A percentile compares a stretch with the other conserved stretches of the same genome.
These are phyloP conservation scores for Chlorella sp. DNA, from an alignment of 139 green algal species.

Conservation along the genomic window DNA sequence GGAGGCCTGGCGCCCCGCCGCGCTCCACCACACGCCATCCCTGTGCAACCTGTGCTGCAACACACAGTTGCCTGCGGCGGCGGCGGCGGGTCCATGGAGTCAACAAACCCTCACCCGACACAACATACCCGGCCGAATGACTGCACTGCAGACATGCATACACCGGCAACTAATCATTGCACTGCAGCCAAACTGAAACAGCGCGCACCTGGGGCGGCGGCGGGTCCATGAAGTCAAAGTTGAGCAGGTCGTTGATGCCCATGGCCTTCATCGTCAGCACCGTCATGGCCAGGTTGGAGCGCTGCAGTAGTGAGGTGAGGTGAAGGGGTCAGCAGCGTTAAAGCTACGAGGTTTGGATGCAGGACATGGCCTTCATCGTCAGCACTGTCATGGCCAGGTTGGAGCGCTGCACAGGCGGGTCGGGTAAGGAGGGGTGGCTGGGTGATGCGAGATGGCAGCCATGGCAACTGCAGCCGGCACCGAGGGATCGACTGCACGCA, in stretches of 20 bases:
- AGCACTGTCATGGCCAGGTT: conserved; percentile 49
- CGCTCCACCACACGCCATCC: too few relatives aligned
- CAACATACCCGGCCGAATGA: too few relatives aligned
- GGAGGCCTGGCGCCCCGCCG: too few relatives aligned
- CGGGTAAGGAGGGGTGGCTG: not conserved
- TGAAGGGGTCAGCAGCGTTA: not conserved
- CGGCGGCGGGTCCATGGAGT: conserved; percentile 92
- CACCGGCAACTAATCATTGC: too few relatives aligned
- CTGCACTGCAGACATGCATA: too few relatives aligned
- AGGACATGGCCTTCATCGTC: not conserved
- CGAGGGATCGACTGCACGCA: too few relatives aligned
- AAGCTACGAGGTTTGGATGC: not conserved
- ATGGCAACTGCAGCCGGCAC: too few relatives aligned
- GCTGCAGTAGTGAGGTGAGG: not conserved
- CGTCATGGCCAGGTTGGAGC: conserved; percentile 78
- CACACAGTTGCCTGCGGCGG: not conserved
- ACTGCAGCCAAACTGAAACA: too few relatives aligned
- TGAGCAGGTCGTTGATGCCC: conserved; percentile 98
- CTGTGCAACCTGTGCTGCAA: too few relatives aligned
- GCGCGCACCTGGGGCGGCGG: conserved; percentile 68
- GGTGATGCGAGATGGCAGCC: too few relatives aligned
- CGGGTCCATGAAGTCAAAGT: conserved; percentile 99
- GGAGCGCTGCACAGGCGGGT: too few relatives aligned
- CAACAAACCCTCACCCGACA: too few relatives aligned
- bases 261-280: conserved; percentile 85